Evolutionary conservation across 1,284 basidiomycete genomes (phyloP).

Genomic region (Moesziomyces sp.): DNA sequence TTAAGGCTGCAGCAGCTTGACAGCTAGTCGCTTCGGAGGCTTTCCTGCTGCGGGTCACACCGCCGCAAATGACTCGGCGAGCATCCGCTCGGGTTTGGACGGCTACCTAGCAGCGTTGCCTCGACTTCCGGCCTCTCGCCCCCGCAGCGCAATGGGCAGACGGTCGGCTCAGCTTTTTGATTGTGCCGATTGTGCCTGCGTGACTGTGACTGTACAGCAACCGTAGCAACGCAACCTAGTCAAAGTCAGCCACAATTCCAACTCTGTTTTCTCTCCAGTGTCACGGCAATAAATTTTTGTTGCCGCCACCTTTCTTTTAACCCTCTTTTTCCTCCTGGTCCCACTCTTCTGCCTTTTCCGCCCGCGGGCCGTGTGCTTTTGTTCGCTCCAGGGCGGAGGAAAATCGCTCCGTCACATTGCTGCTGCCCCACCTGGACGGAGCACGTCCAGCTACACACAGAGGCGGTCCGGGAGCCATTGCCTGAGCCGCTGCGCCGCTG

Average conservation of each 20-base stretch:
- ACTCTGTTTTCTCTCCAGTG: not conserved
- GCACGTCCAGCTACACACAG: not conserved
- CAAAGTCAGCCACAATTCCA: constrained; percentile 3
- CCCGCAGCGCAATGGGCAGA: not conserved
- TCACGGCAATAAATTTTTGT: constrained; percentile 1
- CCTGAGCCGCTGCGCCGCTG: no score
- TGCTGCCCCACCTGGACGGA: not conserved
- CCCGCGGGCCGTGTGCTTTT: not conserved
- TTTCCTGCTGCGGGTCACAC: not conserved
- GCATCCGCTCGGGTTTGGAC: not conserved
- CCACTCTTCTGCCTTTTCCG: not conserved
- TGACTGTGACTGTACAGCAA: constrained; percentile 22
- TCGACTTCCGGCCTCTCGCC: not conserved
- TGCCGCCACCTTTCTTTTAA: not conserved
- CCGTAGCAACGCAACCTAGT: constrained; percentile 10
- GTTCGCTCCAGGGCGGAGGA: not conserved
- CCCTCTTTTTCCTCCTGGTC: not conserved
- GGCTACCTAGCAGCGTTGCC: not conserved
- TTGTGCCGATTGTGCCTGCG: not conserved
- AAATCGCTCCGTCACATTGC: constrained; percentile 1
- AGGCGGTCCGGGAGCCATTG: not conserved
- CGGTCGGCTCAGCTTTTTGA: not conserved
- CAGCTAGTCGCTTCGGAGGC: not conserved
- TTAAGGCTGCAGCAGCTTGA: not conserved
- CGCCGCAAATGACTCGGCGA: not conserved